Percentiles rank a stretch among this genome's conserved stretches.
Conservation (phyloP, 176 grass and related monocot genomes). For the barley (Hordeum vulgare) region DNA sequence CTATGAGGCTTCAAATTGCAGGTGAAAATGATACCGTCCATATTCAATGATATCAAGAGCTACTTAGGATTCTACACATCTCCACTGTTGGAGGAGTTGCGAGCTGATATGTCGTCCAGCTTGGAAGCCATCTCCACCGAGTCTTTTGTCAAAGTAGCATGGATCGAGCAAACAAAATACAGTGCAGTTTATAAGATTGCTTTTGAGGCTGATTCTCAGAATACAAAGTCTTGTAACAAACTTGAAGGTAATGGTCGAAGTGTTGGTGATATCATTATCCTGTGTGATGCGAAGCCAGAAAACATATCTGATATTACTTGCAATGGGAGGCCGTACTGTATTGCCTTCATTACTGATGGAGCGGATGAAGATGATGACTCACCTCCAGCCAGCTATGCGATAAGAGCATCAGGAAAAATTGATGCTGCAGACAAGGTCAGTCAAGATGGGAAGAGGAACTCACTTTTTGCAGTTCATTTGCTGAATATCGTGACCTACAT, state of each 20-base stretch:
- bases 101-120: constrained; percentile 39
- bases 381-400: constrained; percentile 22
- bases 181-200: neutral
- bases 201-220: neutral
- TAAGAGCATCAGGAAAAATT: constrained; percentile 30
- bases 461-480: constrained; percentile 46
- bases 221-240: constrained; percentile 9
- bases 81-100: constrained; percentile 60
- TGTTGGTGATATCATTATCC: constrained; percentile 47
- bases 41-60: constrained; percentile 22
- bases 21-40: constrained; percentile 45
- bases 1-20: constrained; percentile 4
- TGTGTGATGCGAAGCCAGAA: constrained; percentile 23
- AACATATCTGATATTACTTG: constrained; percentile 28
- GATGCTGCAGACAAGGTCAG: neutral
- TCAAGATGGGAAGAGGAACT: neutral
- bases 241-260: constrained; percentile 28
- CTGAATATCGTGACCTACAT: constrained; percentile 50
- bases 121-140: constrained; percentile 36
- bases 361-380: constrained; percentile 27
- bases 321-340: neutral
- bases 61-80: constrained; percentile 35
- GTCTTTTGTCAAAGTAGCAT: constrained; percentile 29
- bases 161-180: neutral
- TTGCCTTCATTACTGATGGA: constrained; percentile 32